These are phyloP conservation scores for Lagenaria siceraria DNA, from an alignment of 306 rosid species.

Conservation along the genomic window DNA sequence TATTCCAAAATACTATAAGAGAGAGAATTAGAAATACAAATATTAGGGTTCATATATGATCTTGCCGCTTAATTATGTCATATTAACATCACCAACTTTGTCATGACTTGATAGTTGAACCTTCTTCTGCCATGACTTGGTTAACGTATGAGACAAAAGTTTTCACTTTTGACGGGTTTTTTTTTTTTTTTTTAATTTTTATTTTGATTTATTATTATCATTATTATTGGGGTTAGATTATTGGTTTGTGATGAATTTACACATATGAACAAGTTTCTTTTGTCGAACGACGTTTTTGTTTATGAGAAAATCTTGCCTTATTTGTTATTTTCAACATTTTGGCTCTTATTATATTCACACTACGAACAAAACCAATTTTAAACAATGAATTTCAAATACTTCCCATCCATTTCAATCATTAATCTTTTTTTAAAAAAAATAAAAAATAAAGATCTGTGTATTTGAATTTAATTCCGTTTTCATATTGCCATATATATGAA, in stretches of 20 bases:
- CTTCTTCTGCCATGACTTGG: not conserved
- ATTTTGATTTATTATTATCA: not conserved
- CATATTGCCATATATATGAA: not conserved
- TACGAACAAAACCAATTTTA: not conserved
- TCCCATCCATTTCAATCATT: not conserved
- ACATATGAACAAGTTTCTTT: not conserved
- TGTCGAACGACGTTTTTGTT: not conserved
- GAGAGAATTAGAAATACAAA: not conserved
- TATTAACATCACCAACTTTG: not conserved
- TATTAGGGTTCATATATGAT: not conserved
- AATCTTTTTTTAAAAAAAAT: too few relatives aligned
- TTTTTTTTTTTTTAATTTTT: too few relatives aligned
- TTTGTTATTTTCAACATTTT: not conserved
- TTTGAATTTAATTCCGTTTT: not conserved
- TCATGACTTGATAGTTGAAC: not conserved
- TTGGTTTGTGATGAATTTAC: not conserved
- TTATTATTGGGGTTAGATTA: too few relatives aligned
- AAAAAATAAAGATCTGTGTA: not conserved
- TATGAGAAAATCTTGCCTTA: not conserved
- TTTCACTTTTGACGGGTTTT: not conserved
- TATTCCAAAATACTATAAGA: not conserved
- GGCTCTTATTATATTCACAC: not conserved
- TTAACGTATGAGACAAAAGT: not conserved
- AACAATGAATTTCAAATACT: not conserved
- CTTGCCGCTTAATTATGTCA: not conserved